phyloP scores from a whole-genome alignment of 441 rosid species.

The Cnidoscolus chayamansa region DNA sequence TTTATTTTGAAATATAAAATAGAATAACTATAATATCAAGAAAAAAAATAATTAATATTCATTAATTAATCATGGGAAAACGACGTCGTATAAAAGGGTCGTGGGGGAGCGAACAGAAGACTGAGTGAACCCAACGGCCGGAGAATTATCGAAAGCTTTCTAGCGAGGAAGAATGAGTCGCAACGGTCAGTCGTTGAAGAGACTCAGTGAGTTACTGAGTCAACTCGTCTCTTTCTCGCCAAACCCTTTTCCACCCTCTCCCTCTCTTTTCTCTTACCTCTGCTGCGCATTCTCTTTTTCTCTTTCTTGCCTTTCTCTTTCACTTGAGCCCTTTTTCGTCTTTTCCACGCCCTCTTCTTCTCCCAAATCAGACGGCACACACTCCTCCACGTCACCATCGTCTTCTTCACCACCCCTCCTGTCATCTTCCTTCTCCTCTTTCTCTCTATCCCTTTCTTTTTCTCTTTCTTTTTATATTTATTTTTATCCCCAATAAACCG shows the following conservation, averaged over 20 bases:
- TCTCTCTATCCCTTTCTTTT: slow-evolving; percentile 12
- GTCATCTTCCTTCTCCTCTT: slow-evolving; percentile 35
- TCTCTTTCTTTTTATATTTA: background rate
- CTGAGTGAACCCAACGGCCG: slow-evolving; percentile 9
- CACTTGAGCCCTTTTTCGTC: slow-evolving; percentile 68
- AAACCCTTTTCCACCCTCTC: slow-evolving; percentile 14
- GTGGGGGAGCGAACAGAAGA: background rate
- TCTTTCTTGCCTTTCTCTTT: slow-evolving; percentile 16
- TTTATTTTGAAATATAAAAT: too few species aligned
- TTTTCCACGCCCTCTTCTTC: slow-evolving; percentile 34
- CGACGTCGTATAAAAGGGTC: background rate
- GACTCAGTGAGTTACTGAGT: slow-evolving; percentile 17
- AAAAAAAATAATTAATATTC: too few species aligned
- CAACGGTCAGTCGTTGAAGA: background rate
- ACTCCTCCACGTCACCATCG: slow-evolving; percentile 73
- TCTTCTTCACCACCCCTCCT: slow-evolving; percentile 54
- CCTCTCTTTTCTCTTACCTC: slow-evolving; percentile 1
- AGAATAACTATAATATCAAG: too few species aligned
- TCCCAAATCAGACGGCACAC: slow-evolving; percentile 51
- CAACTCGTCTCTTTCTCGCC: slow-evolving; percentile 21
- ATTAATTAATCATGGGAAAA: background rate
- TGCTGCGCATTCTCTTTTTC: background rate
- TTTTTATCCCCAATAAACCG: background rate
- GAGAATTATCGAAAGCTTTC: background rate
- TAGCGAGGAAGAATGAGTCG: background rate